Evolutionary conservation across 495 filamentous ascomycete species (phyloP), one percentile per base, ranked within the genome.

Genomic region (Penicillium macrosclerotiorum): DNA sequence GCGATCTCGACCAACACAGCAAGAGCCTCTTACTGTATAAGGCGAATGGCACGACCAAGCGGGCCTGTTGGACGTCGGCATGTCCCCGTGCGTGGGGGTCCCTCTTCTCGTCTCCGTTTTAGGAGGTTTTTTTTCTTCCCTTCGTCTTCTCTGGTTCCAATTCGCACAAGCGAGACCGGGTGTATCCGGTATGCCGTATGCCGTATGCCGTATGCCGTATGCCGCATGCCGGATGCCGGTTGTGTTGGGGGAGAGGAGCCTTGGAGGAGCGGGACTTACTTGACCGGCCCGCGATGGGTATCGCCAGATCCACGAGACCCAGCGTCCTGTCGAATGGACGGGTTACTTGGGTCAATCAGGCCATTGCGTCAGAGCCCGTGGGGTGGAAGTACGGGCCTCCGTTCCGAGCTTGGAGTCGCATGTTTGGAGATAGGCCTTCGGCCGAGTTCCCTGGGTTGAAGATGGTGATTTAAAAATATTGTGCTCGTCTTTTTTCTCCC

Each of bases 281-380:
- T 17, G 16, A n/a, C 9, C 38, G 44, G 50, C 44, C 50, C 50
- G 44, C 27, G 33, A 42, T 45, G 19, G 26, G 39, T 29, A 42
- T 40, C 13, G 13, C n/a, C n/a, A 17, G 46, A 32, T 42, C 29
- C 13, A 34, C 31, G 31, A 22, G 40, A 42, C 17, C 40, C 40
- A 33, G 18, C 5, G 13, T 17, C 18, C 11, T 4, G 12, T 14
- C 13, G 18, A 26, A 20, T 31, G 11, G 3, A 27, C 2, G 16
- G 9, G 17, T n/a, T n/a, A n/a, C n/a, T n/a, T n/a, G n/a, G n/a
- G n/a, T 20, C 8, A 3, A 34, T 47, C 35, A 14, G 38, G 40
- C 22, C 18, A 43, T 37, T 35, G 38, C 46, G 32, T 42, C 38
- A 17, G 12, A 37, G 9, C 1, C 29, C 8, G 29, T 19, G 11